These are phyloP conservation scores for Neurospora sp. DNA, from an alignment of 495 filamentous ascomycete species.

Conservation along the genomic window DNA sequence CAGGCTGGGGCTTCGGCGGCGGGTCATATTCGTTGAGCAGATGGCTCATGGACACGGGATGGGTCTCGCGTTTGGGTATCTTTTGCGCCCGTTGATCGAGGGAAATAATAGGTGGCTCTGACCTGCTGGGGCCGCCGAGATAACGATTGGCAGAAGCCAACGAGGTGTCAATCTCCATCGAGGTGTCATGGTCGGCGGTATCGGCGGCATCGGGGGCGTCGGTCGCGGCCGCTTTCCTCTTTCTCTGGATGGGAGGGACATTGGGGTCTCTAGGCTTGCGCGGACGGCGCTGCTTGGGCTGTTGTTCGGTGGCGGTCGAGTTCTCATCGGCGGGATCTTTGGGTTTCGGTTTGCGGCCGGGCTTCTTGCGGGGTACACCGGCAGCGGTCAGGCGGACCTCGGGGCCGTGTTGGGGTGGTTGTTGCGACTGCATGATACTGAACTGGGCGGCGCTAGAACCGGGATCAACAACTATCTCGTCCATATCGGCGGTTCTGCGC, in stretches of 20 bases:
- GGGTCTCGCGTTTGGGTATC: constrained; percentile 28
- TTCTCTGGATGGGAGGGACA: constrained; percentile 40
- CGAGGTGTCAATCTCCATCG: constrained; percentile 16
- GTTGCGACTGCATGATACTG: constrained; percentile 22
- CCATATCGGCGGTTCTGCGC: constrained; percentile 26
- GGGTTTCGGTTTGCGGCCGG: constrained; percentile 43
- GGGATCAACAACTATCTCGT: constrained; percentile 30
- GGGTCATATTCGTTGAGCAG: constrained; percentile 38
- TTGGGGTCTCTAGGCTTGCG: constrained; percentile 49
- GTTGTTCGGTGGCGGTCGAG: constrained; percentile 28
- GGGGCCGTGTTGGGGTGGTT: constrained; percentile 8
- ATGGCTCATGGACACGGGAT: constrained; percentile 37
- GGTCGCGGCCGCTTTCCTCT: constrained; percentile 35
- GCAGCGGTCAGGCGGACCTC: constrained; percentile 32
- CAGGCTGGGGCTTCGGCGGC: constrained; percentile 25
- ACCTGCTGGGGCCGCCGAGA: not conserved
- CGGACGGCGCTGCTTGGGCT: constrained; percentile 41
- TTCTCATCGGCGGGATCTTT: constrained; percentile 32
- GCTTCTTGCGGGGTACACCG: constrained; percentile 38
- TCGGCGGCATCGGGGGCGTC: constrained; percentile 20
- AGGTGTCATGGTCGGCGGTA: constrained; percentile 30
- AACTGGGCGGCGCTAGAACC: constrained; percentile 17
- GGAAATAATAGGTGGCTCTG: constrained; percentile 1
- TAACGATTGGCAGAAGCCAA: constrained; percentile 12
- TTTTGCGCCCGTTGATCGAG: constrained; percentile 20